Evolutionary conservation across 2,329 filamentous ascomycete genomes (phyloP), one percentile per base, ranked within the genome.

Genomic region (Rutstroemia sp.): DNA sequence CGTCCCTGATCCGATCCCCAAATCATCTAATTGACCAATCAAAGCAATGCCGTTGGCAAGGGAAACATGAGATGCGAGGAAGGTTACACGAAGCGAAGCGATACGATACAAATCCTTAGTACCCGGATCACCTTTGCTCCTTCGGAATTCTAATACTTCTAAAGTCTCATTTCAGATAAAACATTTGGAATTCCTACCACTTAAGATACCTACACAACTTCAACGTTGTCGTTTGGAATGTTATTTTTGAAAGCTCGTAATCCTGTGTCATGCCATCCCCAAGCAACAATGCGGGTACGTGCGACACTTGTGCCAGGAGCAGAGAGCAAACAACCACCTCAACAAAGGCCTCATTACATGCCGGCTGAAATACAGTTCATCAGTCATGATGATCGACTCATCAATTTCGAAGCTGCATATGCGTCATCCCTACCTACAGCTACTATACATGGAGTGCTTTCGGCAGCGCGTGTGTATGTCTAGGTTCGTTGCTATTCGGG

Each of bases 231-330:
- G 16, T 44, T 44, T 23, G 41, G 10, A 18, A 27, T 44, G 16
- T 21, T 55, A 38, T 37, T 38, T 45, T 21, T 21, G 23, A 42
- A 44, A 9, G 41, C 21, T 44, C 18, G 16, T 14, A 18, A 45
- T 45, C 19, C 30, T 55, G 53, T 51, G 46, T 45, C 46, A 55
- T 51, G 53, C 44, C 53, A 51, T 55, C 53, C 21, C 21, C 47
- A 55, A 44, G 47, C 10, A 12, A 18, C 18, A 10, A 3, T 14
- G 12, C 9, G 9, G 18, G 41, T 44, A 21, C 8, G 10, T 44
- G 21, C 41, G 25, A 41, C 44, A 51, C 25, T 38, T 55, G 37
- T 44, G 41, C 41, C 41, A 44, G 21, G 41, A 44, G 21, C 18
- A 21, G 9, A 23, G 18, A 12, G 21, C 10, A 44, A 44, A 19